These are phyloP conservation scores for Dothistroma septosporum DNA, from an alignment of 2,329 filamentous ascomycete species.

Conservation along the genomic window DNA sequence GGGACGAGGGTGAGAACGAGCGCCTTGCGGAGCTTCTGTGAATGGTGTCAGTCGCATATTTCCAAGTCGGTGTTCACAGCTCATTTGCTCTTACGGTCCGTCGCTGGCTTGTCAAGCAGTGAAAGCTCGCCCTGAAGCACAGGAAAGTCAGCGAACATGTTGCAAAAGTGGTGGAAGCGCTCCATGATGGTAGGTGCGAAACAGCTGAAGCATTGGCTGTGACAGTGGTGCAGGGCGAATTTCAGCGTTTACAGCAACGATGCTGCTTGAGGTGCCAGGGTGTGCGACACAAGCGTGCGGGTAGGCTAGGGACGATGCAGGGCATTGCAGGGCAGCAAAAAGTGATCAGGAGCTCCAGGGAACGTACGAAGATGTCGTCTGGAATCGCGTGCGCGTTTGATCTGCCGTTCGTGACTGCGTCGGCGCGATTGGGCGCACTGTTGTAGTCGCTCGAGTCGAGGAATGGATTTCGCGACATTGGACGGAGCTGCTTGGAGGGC, in stretches of 20 bases:
- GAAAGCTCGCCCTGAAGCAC: constrained; percentile 60
- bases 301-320: constrained; percentile 19
- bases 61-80: neutral
- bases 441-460: constrained; percentile 45
- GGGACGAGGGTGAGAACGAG: constrained; percentile 41
- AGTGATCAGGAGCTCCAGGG: constrained; percentile 9
- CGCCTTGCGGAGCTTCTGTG: constrained; percentile 29
- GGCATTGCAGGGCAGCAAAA: constrained; percentile 3
- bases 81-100: constrained; percentile 33
- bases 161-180: constrained; percentile 37
- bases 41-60: constrained; percentile 1
- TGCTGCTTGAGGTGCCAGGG: constrained; percentile 13
- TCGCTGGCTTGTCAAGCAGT: constrained; percentile 56
- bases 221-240: constrained; percentile 3
- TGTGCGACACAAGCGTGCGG: constrained; percentile 21
- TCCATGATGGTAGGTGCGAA: constrained; percentile 35
- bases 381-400: constrained; percentile 41
- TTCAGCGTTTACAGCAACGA: constrained; percentile 4
- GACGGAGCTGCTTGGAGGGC: constrained; percentile 51
- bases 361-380: constrained; percentile 73
- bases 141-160: constrained; percentile 43
- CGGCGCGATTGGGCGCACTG: constrained; percentile 9
- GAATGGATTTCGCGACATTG: constrained; percentile 70
- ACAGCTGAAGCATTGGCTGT: constrained; percentile 4
- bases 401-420: constrained; percentile 17